Base-by-base conservation (phyloP, 495 filamentous ascomycete species). In the Aspergillus heteromorphus region DNA sequence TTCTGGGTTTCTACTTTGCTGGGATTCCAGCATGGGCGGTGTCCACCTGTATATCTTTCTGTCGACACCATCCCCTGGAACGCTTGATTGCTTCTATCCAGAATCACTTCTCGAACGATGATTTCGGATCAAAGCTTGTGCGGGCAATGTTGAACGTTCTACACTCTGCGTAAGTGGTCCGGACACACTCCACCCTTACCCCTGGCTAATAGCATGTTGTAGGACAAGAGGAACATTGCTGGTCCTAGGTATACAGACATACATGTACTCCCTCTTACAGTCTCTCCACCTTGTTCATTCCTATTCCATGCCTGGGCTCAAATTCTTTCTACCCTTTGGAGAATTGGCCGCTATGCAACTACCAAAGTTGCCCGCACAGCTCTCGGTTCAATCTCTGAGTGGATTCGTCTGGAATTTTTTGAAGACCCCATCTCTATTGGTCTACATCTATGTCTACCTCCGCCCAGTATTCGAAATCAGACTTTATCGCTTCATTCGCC, bases 261-360 rank as follows among this genome's bases (percentile, higher is more conserved):
- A 79, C 55, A 73, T 79, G 64, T 78, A 70, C 53, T 74, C 74
- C 41, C 59, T 75, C 21, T 65, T 81, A n/a, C 78, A 81, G 56
- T 67, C 73, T 16, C 70, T 79, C 10, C 69, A 70, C 20, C 65
- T 78, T 10, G 49, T 77, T 11, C 66, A 67, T 45, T 61, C 75
- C n/a, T 62, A 62, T 30, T 50, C 64, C 4, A 61, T 69, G 10
- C 72, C 69, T 10, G 55, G 61, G 8, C 10, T 60, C 31, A 56
- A 41, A 10, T 54, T 69, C 36, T 51, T 79, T n/a, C 48, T 76
- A 9, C 72, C 73, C 2, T 73, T 76, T 38, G 63, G 73, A 19
- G 52, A 58, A 20, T 56, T 60, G 23, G 73, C 70, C 40, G 56
- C 71, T 4, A 57, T 77, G 25, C 68, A 64, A 48, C 48, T 71